Percentiles rank a stretch among this genome's conserved stretches.
Evolutionary conservation across 2,329 filamentous ascomycete genomes (phyloP).

Genomic region (Lanzia echinophila): DNA sequence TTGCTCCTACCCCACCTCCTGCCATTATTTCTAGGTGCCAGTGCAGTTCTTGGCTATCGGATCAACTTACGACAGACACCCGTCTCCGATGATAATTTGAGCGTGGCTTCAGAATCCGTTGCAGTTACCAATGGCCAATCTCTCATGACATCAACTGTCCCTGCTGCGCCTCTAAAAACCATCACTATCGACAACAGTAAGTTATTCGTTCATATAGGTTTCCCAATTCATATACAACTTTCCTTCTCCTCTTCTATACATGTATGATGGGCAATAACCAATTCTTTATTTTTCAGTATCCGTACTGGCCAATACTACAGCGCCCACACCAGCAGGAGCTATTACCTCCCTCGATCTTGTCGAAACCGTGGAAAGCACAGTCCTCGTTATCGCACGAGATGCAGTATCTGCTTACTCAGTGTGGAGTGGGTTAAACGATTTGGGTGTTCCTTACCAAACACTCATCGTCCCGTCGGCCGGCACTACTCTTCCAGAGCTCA

Average conservation of each 20-base stretch:
- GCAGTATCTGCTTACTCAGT: conserved; percentile 41
- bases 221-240: no score
- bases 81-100: neutral
- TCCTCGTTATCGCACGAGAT: conserved; percentile 51
- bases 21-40: neutral
- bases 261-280: no score
- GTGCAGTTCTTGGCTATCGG: conserved; percentile 9
- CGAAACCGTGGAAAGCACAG: conserved; percentile 35
- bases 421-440: conserved; percentile 49
- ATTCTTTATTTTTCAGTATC: no score
- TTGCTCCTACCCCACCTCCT: conserved; percentile 4
- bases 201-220: no score
- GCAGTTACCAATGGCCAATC: conserved; percentile 4
- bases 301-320: conserved; percentile 9
- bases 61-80: neutral
- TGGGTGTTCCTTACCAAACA: conserved; percentile 53
- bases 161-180: conserved; percentile 2
- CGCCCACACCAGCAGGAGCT: neutral
- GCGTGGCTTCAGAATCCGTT: conserved; percentile 2
- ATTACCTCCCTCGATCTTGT: neutral
- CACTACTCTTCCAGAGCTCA: conserved; percentile 44
- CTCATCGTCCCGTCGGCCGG: conserved; percentile 47
- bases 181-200: neutral
- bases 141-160: conserved; percentile 2
- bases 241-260: no score